Evolutionary conservation across 495 filamentous ascomycete genomes (phyloP), one percentile per base, ranked within the genome.

Genomic region (Bryoglossum gracile): DNA sequence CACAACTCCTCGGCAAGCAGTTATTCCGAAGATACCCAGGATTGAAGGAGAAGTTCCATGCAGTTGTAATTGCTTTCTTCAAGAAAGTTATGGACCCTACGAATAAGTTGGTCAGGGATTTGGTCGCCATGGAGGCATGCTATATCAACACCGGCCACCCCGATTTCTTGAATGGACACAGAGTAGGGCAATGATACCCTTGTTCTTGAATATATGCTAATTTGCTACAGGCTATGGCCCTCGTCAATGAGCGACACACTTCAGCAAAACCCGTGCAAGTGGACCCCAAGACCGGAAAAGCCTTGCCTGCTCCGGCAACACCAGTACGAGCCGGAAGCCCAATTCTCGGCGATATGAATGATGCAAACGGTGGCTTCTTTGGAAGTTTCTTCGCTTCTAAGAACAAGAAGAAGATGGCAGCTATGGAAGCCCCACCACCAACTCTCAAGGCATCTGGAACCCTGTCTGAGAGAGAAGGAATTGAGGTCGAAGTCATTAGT

Each of bases 341-440:
- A 8, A 81, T 77, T 6, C 54, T 76, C 4, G 81, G 81, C 53
- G 62, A 59, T 30, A 61, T 71, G 13, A 68, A 74, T 3, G 72
- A 67, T 10, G 78, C 81, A 33, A 77, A 81, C 57, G 67, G 76
- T 42, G 87, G 89, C 45, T 99, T 97, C 75, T 96, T 96, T 64
- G 90, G 91, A 50, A 91, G 86, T 64, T 97, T 97, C 77, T 96
- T 94, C 67, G 89, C 90, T 4, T 85, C 82, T 46, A 97, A 95
- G 77, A 97, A 96, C 66, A 99, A 97, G 80, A 99, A 97, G 83
- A 97, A 95, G 82, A 89, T 95, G 77, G 94, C 94, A 18, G 89
- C 91, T 48, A 97, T 97, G 94, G 94, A 97, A 59, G 72, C 94
- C 30, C 94, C 94, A 24, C 92, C 92, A 53, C 80, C 94, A 37